phyloP scores from a whole-genome alignment of 2,329 filamentous ascomycete species.

The Fusarium sp. region DNA sequence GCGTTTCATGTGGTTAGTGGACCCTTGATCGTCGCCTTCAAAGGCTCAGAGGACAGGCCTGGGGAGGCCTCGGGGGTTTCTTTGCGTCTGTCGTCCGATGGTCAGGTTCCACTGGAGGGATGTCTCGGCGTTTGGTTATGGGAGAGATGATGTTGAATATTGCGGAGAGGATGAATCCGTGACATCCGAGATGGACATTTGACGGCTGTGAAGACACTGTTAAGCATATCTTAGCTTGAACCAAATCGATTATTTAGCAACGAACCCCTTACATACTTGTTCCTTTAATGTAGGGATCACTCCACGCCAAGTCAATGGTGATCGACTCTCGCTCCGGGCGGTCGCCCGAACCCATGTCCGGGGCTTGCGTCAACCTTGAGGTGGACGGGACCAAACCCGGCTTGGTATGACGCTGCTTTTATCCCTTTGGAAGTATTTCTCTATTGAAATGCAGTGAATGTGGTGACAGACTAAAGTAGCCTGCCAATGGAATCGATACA shows the following conservation, averaged over 20 bases:
- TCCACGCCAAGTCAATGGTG: background rate
- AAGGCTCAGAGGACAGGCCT: background rate
- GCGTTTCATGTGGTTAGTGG: slow-evolving; percentile 1
- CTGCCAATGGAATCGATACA: background rate
- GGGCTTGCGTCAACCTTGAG: slow-evolving; percentile 30
- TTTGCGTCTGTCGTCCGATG: background rate
- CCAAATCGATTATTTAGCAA: background rate
- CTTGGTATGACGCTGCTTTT: background rate
- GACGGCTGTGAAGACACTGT: background rate
- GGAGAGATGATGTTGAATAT: background rate
- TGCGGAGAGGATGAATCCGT: background rate
- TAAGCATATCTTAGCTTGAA: background rate
- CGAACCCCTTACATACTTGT: background rate
- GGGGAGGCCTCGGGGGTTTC: background rate
- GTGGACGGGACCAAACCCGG: background rate
- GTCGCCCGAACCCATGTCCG: slow-evolving; percentile 27
- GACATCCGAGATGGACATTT: background rate
- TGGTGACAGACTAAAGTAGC: background rate
- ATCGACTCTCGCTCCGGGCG: slow-evolving; percentile 14
- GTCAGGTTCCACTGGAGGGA: background rate
- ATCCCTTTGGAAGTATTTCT: background rate
- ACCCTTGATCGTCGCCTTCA: background rate
- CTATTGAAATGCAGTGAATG: no score
- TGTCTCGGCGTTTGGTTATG: background rate
- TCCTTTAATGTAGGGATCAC: background rate